Percentiles rank a stretch among this genome's conserved stretches.
These are phyloP conservation scores for Eragrostis curvula DNA, from an alignment of 176 grass and related monocot genomes.

Conservation along the genomic window DNA sequence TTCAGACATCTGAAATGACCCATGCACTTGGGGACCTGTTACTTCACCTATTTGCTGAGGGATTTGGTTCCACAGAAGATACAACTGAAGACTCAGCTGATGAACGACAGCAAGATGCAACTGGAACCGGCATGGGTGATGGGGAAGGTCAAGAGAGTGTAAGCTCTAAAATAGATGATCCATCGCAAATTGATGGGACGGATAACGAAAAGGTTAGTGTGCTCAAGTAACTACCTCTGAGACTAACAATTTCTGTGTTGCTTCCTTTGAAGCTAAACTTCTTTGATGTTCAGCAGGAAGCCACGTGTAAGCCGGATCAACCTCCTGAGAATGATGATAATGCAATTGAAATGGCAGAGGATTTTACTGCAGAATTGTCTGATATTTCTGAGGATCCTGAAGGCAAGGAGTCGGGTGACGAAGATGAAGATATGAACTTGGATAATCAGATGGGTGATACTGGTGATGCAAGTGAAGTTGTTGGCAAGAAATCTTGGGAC, in stretches of 20 bases:
- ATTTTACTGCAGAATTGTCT: slow-evolving; percentile 70
- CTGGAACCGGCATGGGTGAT: slow-evolving; percentile 95
- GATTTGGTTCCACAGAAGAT: slow-evolving; percentile 84
- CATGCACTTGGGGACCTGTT: slow-evolving; percentile 77
- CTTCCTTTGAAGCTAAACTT: slow-evolving; percentile 24
- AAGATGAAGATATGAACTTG: slow-evolving; percentile 75
- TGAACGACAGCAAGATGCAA: slow-evolving; percentile 67
- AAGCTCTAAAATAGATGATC: slow-evolving; percentile 84
- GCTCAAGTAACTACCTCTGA: slow-evolving; percentile 10
- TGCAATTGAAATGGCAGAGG: slow-evolving; percentile 77
- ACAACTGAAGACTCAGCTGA: slow-evolving; percentile 58
- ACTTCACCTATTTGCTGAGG: slow-evolving; percentile 74
- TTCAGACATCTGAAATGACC: slow-evolving; percentile 90
- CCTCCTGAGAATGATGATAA: slow-evolving; percentile 62
- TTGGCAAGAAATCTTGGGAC: slow-evolving; percentile 84
- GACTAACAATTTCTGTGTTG: background rate
- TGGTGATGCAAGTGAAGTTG: slow-evolving; percentile 75
- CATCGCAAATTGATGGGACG: slow-evolving; percentile 66
- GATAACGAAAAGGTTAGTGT: slow-evolving; percentile 51
- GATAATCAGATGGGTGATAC: slow-evolving; percentile 91
- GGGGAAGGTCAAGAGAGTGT: slow-evolving; percentile 81
- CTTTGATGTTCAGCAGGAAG: slow-evolving; percentile 58
- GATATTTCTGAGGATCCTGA: slow-evolving; percentile 83
- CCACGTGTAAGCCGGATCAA: slow-evolving; percentile 60
- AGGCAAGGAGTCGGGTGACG: slow-evolving; percentile 51